phyloP scores from a whole-genome alignment of 306 rosid genomes.

The Prosopis cineraria region DNA sequence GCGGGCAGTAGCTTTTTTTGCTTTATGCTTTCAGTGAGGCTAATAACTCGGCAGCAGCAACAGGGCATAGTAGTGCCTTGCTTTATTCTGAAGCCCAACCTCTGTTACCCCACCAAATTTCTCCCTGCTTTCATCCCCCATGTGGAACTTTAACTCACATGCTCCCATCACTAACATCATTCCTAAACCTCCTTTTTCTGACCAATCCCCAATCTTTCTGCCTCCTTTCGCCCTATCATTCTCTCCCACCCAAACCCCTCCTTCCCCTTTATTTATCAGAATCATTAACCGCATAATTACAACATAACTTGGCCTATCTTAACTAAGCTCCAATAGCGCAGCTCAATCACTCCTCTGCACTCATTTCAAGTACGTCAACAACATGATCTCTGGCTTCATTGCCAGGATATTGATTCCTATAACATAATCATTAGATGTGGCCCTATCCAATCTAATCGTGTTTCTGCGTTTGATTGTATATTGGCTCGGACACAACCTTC shows the following conservation, averaged over 20 bases:
- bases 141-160: slow-evolving; percentile 51
- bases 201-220: slow-evolving; percentile 43
- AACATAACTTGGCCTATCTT: slow-evolving; percentile 29
- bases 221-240: slow-evolving; percentile 36
- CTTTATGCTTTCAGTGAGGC: slow-evolving; percentile 44
- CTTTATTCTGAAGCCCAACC: slow-evolving; percentile 46
- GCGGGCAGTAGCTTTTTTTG: slow-evolving; percentile 29
- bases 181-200: slow-evolving; percentile 41
- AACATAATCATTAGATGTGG: slow-evolving; percentile 31
- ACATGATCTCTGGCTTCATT: slow-evolving; percentile 1
- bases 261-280: slow-evolving; percentile 11
- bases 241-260: slow-evolving; percentile 23
- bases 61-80: slow-evolving; percentile 31
- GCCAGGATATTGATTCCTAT: slow-evolving; percentile 18
- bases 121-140: slow-evolving; percentile 18
- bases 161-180: slow-evolving; percentile 49
- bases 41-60: slow-evolving; percentile 35
- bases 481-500: slow-evolving; percentile 19
- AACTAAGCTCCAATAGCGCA: slow-evolving; percentile 15
- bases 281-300: slow-evolving; percentile 34
- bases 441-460: slow-evolving; percentile 28
- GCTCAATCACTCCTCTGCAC: slow-evolving; percentile 27
- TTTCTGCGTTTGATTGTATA: slow-evolving; percentile 18
- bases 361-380: slow-evolving; percentile 24
- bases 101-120: slow-evolving; percentile 33